Evolutionary conservation across 2,329 filamentous ascomycete species (phyloP).

Genomic region (Blastomyces emzantsi): DNA sequence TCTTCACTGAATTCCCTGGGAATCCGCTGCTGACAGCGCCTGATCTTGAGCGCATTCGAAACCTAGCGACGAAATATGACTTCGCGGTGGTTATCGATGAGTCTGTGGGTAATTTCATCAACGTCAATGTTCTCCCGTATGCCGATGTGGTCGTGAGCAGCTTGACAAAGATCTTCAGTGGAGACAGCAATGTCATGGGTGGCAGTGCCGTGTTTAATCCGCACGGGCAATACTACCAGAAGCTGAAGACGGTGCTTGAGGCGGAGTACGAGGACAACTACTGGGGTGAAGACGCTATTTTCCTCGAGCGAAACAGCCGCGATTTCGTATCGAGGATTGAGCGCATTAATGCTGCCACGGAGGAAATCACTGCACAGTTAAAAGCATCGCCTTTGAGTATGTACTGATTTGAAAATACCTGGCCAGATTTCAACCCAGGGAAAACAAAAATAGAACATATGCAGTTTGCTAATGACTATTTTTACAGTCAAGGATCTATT

Average conservation of each 20-base stretch:
- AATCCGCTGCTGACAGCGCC: conserved; percentile 84
- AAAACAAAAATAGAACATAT: background rate
- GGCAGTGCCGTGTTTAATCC: conserved; percentile 61
- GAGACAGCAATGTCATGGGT: conserved; percentile 97
- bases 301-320: conserved; percentile 91
- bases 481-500: conserved; percentile 63
- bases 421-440: background rate
- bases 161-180: conserved; percentile 93
- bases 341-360: conserved; percentile 76
- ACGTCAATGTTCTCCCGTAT: conserved; percentile 82
- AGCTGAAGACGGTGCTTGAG: conserved; percentile 58
- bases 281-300: conserved; percentile 89
- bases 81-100: conserved; percentile 92
- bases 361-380: conserved; percentile 69
- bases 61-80: conserved; percentile 69
- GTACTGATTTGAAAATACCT: conserved; percentile 9
- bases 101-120: conserved; percentile 93
- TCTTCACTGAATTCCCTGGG: conserved; percentile 93
- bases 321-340: conserved; percentile 79
- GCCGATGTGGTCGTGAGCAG: conserved; percentile 91
- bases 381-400: conserved; percentile 46
- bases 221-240: conserved; percentile 58
- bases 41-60: conserved; percentile 70
- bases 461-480: background rate
- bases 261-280: conserved; percentile 75